Percentiles rank a stretch among this genome's conserved stretches.
These are phyloP conservation scores for Ceratobasidium sp. DNA, from an alignment of 1,284 basidiomycete genomes.

Conservation along the genomic window DNA sequence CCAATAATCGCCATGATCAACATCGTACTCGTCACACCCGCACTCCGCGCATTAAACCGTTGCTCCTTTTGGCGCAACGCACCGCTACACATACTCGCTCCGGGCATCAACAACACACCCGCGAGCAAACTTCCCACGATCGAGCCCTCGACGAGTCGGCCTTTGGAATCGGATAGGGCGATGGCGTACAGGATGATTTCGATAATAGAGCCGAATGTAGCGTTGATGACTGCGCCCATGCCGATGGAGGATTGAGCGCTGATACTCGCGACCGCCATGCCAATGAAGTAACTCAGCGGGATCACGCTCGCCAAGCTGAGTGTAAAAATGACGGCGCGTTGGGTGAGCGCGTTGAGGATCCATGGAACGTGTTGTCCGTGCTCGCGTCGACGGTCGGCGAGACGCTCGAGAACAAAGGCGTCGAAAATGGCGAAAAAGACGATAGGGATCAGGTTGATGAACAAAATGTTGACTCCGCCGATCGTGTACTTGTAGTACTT, in stretches of 20 bases:
- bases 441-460: constrained; percentile 93
- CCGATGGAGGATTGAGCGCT: constrained; percentile 98
- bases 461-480: constrained; percentile 98
- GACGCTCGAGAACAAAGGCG: constrained; percentile 80
- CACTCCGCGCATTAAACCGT: constrained; percentile 97
- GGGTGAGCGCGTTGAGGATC: constrained; percentile 78
- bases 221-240: constrained; percentile 99
- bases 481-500: constrained; percentile 99
- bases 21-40: constrained; percentile 99
- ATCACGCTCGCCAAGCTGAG: constrained; percentile 92
- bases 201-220: constrained; percentile 97
- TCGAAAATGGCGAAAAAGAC: constrained; percentile 98
- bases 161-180: constrained; percentile 89
- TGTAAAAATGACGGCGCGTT: constrained; percentile 85
- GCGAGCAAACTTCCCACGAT: constrained; percentile 95
- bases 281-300: constrained; percentile 98
- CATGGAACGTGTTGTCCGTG: constrained; percentile 70
- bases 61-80: constrained; percentile 94
- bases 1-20: constrained; percentile 99
- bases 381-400: constrained; percentile 69
- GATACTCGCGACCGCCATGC: constrained; percentile 99
- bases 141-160: constrained; percentile 94
- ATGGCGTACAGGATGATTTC: constrained; percentile 96
- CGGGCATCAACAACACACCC: constrained; percentile 97
- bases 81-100: constrained; percentile 95